Evolutionary conservation across 2,329 filamentous ascomycete species (phyloP), one percentile per base, ranked within the genome.

Genomic region (Fusarium robinianum): DNA sequence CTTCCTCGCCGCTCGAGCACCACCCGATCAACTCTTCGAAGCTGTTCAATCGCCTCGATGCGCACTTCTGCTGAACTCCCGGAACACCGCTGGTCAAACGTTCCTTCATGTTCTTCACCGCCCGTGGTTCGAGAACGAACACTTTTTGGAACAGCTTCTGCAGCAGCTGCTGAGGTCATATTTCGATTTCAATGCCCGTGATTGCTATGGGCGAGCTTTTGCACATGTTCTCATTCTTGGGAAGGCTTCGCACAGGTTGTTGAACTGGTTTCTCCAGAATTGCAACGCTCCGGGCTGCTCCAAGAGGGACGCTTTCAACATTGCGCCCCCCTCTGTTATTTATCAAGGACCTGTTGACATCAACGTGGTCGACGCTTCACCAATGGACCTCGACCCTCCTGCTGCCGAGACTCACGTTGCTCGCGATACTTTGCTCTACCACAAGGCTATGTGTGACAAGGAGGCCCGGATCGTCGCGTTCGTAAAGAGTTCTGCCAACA

Each of bases 171-270:
- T 27, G 0, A 21, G 30, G 2, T 53, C 46, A 15, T 34, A 56
- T 7, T 62, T 72, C 15, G 55, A 66, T 36, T 37, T 77, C 18
- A 64, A 65, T 14, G 55, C 61, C 2, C 62, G 63, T 10, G 79
- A 82, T 49, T 60, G 69, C 24, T 81, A 78, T 49, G 78, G 78
- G 1, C 75, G 79, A 25, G 79, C 69, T 5, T 69, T 77, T 30
- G 77, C 79, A 19, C 79, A 82, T 52, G 61, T 72, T 4, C 61
- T 76, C 0, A 41, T 56, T 58, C 62, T 29, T 41, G 43, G 61
- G 61, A 30, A 61, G 60, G 10, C 64, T 64, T 17, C 60, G 1
- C 61, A 64, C 3, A 54, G 60, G n/a, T 47, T 74, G 3, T 57
- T 74, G 8, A 47, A 46, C 26, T 9, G 37, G 9, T 23, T 46